Evolutionary conservation across 441 rosid species (phyloP), one percentile per base, ranked within the genome.

Genomic region (Populus tomentosa): DNA sequence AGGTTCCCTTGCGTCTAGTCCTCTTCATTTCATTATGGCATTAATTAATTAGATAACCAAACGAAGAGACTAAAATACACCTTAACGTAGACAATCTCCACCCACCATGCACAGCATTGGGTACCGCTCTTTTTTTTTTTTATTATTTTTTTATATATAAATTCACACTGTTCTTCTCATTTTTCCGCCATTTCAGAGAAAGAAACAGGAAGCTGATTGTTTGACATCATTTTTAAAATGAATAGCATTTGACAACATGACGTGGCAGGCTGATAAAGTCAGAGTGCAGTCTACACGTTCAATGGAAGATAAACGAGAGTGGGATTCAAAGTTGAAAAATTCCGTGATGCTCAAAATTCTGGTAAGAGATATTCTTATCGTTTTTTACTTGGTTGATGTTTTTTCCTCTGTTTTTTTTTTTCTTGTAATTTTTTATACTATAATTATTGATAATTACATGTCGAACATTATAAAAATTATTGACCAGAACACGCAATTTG

Each of bases 171-270:
- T 7, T 66, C 8, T 33, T 61, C 70, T 38, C 20, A 21, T 7
- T 59, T 62, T 80, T 84, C 88, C 84, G 84, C 83, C 88, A 80
- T 84, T 75, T 59, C 53, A 74, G 85, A 73, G 73, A 80, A 78
- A 79, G 74, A 42, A 80, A 80, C 81, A 77, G 81, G 53, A 32
- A 38, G 3, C n/a, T 3, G 75, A 5, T 21, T 61, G 28, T 24
- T 21, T 61, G 65, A 61, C 65, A 61, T 21, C 26, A 0, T 1
- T 0, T 21, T 61, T 0, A 0, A 2, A 1, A 13, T 13, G 5
- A 61, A 61, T 61, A 61, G 28, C 9, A 4, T 3, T 3, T 61
- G 65, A 61, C 65, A 61, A 3, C 26, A 61, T 61, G 1, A 21
- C 10, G 65, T 61, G 65, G 65, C 65, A 8, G 62, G 13, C 65